Evolutionary conservation across 2,329 filamentous ascomycete genomes (phyloP), one percentile per base, ranked within the genome.

Genomic region (Celoporthe dispersa): DNA sequence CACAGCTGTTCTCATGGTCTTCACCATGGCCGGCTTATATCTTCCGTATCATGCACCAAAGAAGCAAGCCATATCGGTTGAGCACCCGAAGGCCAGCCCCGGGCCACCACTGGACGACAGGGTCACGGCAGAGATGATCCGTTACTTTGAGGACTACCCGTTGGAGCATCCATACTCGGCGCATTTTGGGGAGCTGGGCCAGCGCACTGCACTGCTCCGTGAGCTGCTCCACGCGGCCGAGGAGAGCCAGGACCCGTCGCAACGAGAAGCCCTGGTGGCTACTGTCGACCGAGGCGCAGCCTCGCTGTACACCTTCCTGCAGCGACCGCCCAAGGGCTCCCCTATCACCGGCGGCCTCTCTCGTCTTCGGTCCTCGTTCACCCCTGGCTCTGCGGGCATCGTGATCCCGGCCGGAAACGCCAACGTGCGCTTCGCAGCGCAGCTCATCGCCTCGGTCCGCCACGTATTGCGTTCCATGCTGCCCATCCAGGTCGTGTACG

Each of bases 401-500:
- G 79, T 81, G 31, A 80, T 81, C n/a, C 77, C 80, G 9, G 76
- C 76, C 0, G 79, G 79, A 12, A 73, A 76, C 1, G 73, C 73
- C 28, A 76, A 72, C 31, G 70, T 82, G 16, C 78, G 80, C 2
- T 79, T 78, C 31, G 78, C 79, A 7, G 77, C 78, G 41, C 80
- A 81, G 57, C 72, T 80, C 14, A 76, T 81, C 12, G 72, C 75
- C 11, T 75, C 77, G 1, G 62, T 82, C 2, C 77, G 77, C 35
- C 68, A 71, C 1, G 76, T 80, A 0, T 73, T 79, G 59, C 72
- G 74, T 1, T 79, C 78, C 0, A 53, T 63, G 0, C 70, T 81
- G 0, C 80, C 80, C 0, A 81, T 81, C 7, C 75, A 81, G 25
- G 53, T 81, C 25, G 79, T 76, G 1, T 81, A 81, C 69, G 80